Evolutionary conservation across 805 yeast species (phyloP).

Genomic region (Saccharomyces paradoxus): DNA sequence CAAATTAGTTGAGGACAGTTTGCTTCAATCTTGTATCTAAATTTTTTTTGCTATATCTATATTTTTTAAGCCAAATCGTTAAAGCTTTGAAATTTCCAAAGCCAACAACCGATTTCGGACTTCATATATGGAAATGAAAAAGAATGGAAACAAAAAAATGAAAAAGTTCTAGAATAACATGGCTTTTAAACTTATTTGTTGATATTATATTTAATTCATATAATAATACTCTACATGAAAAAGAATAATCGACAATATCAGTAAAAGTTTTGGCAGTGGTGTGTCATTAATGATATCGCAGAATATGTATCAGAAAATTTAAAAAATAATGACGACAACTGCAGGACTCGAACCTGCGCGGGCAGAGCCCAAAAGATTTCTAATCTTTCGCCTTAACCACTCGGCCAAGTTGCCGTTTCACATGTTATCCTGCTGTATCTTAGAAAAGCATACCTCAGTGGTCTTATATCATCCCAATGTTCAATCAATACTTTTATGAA

Average conservation of each 20-base stretch:
- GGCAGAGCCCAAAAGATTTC: conserved; percentile 46
- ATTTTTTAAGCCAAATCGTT: neutral
- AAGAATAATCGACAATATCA: no score
- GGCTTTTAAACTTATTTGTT: neutral
- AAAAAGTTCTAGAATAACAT: neutral
- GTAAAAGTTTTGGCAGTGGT: no score
- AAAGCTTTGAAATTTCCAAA: neutral
- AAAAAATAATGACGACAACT: conserved; percentile 44
- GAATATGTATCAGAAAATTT: no score
- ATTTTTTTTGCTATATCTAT: neutral
- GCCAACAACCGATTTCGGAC: neutral
- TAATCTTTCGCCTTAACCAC: conserved; percentile 56
- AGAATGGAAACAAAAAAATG: neutral
- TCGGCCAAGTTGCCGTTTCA: conserved; percentile 54
- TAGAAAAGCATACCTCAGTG: no score
- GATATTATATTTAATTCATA: neutral
- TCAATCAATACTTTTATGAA: no score
- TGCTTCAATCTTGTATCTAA: neutral
- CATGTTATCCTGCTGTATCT: no score
- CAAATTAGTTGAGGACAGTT: conserved; percentile 24
- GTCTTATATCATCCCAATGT: no score
- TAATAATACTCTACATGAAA: neutral
- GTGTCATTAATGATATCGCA: no score
- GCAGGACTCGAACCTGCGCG: conserved; percentile 61
- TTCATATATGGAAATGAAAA: neutral